Conservation (phyloP, 164 flowering plant genomes). For the Cinnamomum chago region DNA sequence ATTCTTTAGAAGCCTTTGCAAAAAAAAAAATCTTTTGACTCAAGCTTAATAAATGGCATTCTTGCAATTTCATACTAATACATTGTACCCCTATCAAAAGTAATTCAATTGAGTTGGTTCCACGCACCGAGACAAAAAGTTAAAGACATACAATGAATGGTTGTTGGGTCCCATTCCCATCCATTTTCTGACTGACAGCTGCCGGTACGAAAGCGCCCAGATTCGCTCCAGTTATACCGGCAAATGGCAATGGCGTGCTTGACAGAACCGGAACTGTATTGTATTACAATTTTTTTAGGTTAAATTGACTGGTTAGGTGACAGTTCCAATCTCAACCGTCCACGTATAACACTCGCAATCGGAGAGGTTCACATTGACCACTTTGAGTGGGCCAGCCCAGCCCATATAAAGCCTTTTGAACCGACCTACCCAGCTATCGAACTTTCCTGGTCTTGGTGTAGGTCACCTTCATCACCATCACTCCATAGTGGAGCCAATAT, state of each 20-base stretch:
- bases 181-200: background rate
- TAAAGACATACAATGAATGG: background rate
- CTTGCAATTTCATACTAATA: background rate
- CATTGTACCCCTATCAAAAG: background rate
- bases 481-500: too few species aligned
- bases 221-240: background rate
- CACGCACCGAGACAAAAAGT: background rate
- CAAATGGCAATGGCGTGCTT: too few species aligned
- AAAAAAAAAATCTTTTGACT: too few species aligned
- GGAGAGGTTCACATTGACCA: too few species aligned
- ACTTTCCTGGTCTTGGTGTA: too few species aligned
- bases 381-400: too few species aligned
- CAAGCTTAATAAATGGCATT: background rate
- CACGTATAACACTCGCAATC: background rate
- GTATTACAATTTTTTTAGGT: too few species aligned
- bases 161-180: background rate
- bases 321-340: background rate
- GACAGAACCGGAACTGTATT: background rate
- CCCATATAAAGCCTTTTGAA: too few species aligned
- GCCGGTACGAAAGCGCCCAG: background rate
- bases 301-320: background rate
- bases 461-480: too few species aligned
- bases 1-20: too few species aligned
- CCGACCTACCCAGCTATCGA: too few species aligned
- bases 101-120: background rate